Percentiles rank a stretch among this genome's conserved stretches.
Conservation (phyloP, 202 grass and related monocot species). For the Carex arenaria region DNA sequence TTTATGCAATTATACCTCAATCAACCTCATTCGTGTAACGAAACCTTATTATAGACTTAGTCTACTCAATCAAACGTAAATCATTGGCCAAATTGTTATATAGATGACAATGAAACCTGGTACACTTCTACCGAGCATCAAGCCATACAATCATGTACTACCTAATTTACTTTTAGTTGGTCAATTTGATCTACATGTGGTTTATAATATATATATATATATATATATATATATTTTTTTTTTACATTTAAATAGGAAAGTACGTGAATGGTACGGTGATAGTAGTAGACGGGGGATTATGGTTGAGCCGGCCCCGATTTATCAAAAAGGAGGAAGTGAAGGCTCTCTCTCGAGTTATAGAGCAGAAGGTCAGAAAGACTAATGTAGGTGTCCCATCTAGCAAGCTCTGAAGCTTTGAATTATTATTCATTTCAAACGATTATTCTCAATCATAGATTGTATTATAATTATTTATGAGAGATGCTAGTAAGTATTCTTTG, state of each 20-base stretch:
- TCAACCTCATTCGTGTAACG: background rate
- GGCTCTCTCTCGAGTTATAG: slow-evolving; percentile 52
- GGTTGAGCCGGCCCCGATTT: slow-evolving; percentile 66
- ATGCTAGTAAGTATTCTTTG: background rate
- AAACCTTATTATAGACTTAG: background rate
- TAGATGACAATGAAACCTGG: background rate
- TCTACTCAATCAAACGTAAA: background rate
- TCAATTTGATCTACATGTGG: background rate
- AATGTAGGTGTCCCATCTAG: slow-evolving; percentile 48
- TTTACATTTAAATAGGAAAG: slow-evolving; percentile 48
- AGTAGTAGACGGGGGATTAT: slow-evolving; percentile 82
- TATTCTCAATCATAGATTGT: background rate
- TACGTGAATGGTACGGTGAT: slow-evolving; percentile 80
- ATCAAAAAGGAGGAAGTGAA: slow-evolving; percentile 76
- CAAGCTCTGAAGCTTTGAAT: slow-evolving; percentile 50
- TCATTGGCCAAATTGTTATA: background rate
- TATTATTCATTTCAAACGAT: background rate
- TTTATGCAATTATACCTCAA: background rate
- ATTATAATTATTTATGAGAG: background rate
- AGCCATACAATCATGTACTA: background rate
- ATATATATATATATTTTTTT: background rate
- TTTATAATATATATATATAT: background rate
- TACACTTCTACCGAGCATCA: background rate
- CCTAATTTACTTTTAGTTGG: background rate
- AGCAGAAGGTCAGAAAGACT: slow-evolving; percentile 54